Evolutionary conservation across 139 green algal species (phyloP).

Genomic region (Raphidocelis subcapitata): DNA sequence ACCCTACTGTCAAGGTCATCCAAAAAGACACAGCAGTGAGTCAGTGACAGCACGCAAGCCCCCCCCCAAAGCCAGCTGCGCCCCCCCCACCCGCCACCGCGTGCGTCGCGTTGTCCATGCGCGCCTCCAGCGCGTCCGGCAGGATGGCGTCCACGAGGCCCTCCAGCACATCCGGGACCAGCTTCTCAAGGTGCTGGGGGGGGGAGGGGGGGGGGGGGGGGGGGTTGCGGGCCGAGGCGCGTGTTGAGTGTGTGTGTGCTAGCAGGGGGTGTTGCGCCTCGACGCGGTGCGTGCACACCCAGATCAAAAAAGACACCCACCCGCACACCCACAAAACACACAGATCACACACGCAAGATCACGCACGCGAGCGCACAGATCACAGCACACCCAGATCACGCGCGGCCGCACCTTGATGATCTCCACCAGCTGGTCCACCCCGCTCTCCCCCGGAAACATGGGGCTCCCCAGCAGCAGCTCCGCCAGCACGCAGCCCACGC

Average conservation of each 20-base stretch:
- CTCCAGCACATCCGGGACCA: conserved; percentile 20
- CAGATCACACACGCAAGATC: too few relatives aligned
- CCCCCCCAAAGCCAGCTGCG: background rate
- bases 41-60: background rate
- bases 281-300: background rate
- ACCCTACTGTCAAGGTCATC: background rate
- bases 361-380: too few relatives aligned
- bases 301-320: too few relatives aligned
- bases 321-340: background rate
- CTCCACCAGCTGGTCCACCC: conserved; percentile 99
- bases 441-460: conserved; percentile 91
- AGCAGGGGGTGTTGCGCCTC: too few relatives aligned
- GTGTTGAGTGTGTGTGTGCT: too few relatives aligned
- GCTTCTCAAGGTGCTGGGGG: conserved; percentile 2
- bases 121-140: background rate
- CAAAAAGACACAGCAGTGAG: conserved; percentile 1
- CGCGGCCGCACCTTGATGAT: conserved; percentile 99
- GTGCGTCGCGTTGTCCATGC: background rate
- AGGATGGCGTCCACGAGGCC: background rate
- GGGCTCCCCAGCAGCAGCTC: conserved; percentile 96
- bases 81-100: background rate
- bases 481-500: conserved; percentile 95
- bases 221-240: too few relatives aligned
- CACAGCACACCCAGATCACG: conserved; percentile 12
- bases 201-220: too few relatives aligned